These are phyloP conservation scores for Penicillium brevicompactum DNA, from an alignment of 2,329 filamentous ascomycete species.

Conservation along the genomic window DNA sequence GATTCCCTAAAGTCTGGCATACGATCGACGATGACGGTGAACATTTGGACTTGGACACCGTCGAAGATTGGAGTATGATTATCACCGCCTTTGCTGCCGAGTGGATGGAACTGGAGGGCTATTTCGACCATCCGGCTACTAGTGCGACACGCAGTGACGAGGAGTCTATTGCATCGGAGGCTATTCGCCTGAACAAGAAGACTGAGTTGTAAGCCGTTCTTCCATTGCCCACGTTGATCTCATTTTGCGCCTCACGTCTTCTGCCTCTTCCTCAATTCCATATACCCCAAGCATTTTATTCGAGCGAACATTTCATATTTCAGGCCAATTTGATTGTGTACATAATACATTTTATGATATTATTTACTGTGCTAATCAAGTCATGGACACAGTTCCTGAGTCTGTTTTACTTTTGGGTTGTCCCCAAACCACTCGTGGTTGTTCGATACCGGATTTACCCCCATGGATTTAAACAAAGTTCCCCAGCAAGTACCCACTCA, in stretches of 20 bases:
- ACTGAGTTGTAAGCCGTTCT: slow-evolving; percentile 45
- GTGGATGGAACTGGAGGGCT: slow-evolving; percentile 82
- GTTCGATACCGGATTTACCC: background rate
- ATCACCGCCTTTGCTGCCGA: slow-evolving; percentile 83
- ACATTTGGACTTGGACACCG: slow-evolving; percentile 77
- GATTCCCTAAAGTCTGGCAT: slow-evolving; percentile 86
- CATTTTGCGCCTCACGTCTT: background rate
- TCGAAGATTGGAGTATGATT: slow-evolving; percentile 86
- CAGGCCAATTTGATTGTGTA: background rate
- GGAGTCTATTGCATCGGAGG: slow-evolving; percentile 12
- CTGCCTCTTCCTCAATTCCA: background rate
- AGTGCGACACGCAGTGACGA: slow-evolving; percentile 7
- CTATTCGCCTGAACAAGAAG: slow-evolving; percentile 29
- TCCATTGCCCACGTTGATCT: slow-evolving; percentile 13
- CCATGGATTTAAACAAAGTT: slow-evolving; percentile 29
- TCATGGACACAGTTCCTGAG: background rate
- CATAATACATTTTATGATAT: background rate
- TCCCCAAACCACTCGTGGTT: background rate
- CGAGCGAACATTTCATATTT: background rate
- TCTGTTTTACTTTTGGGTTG: background rate
- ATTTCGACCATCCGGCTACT: slow-evolving; percentile 36
- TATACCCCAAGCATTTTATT: slow-evolving; percentile 16
- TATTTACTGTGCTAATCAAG: slow-evolving; percentile 4
- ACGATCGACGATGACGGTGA: slow-evolving; percentile 78
- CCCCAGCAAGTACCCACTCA: slow-evolving; percentile 51